phyloP scores from a whole-genome alignment of 108 stramenopile species.

The Discostella stelligeroides region DNA sequence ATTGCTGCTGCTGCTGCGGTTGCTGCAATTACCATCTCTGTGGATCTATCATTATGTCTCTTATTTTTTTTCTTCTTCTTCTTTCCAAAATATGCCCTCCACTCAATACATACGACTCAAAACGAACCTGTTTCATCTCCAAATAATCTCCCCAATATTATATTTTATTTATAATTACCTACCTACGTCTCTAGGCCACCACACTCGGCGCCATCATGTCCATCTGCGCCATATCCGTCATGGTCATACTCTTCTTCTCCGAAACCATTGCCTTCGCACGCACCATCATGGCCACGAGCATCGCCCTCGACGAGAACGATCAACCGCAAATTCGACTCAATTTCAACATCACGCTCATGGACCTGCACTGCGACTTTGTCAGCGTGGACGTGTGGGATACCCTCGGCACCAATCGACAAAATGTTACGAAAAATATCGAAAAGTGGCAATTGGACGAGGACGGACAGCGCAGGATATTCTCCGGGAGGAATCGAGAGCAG shows the following conservation, averaged over 20 bases:
- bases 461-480: conserved; percentile 82
- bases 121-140: too few relatives aligned
- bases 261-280: conserved; percentile 93
- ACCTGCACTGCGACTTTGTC: conserved; percentile 92
- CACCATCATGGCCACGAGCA: conserved; percentile 73
- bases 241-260: conserved; percentile 89
- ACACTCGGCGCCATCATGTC: conserved; percentile 88
- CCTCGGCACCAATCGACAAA: conserved; percentile 93
- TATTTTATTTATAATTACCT: too few relatives aligned
- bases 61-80: too few relatives aligned
- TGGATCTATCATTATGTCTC: too few relatives aligned
- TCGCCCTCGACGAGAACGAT: conserved; percentile 89
- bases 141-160: too few relatives aligned
- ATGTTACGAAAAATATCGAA: conserved; percentile 97
- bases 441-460: conserved; percentile 94
- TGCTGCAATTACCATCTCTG: too few relatives aligned
- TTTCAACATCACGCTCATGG: conserved; percentile 92
- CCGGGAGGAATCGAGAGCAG: conserved; percentile 92
- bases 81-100: too few relatives aligned
- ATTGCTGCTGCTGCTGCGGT: too few relatives aligned
- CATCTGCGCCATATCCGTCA: conserved; percentile 77
- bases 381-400: conserved; percentile 91
- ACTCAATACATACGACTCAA: too few relatives aligned
- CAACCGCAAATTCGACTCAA: conserved; percentile 88
- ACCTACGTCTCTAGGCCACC: conserved; percentile 60